These are phyloP conservation scores for Citrus trifoliata DNA, from an alignment of 345 rosid genomes.

Conservation along the genomic window DNA sequence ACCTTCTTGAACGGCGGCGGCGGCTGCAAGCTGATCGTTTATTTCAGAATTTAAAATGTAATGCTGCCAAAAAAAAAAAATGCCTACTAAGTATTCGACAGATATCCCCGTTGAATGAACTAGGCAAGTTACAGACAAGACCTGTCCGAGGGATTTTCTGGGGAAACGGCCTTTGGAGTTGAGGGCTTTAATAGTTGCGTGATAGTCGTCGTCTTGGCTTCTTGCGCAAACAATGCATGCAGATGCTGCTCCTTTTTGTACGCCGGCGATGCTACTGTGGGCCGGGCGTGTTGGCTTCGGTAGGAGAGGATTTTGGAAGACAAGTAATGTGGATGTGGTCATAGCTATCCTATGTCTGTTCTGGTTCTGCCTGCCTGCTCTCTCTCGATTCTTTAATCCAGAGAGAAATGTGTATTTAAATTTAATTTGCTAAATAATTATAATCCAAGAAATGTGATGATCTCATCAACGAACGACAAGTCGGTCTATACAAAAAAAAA, in stretches of 20 bases:
- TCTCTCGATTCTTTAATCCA: background rate
- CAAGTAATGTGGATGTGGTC: conserved; percentile 24
- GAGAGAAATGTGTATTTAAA: background rate
- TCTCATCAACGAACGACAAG: background rate
- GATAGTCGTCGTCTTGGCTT: conserved; percentile 81
- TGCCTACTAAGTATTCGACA: conserved; percentile 23
- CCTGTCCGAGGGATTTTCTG: conserved; percentile 96
- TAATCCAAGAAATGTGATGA: background rate
- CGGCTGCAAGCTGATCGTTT: conserved; percentile 56
- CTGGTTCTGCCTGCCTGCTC: background rate
- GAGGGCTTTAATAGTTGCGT: conserved; percentile 79
- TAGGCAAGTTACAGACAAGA: conserved; percentile 1
- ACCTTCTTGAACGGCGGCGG: conserved; percentile 65
- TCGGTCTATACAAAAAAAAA: background rate
- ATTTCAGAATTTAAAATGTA: conserved; percentile 86
- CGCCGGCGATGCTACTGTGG: background rate
- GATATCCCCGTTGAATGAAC: background rate
- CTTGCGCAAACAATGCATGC: conserved; percentile 33
- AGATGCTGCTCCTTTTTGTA: conserved; percentile 5
- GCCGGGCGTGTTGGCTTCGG: conserved; percentile 12
- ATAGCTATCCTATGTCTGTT: background rate
- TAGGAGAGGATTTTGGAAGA: conserved; percentile 22
- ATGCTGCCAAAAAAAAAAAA: conserved; percentile 55
- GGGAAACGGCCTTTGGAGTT: conserved; percentile 81
- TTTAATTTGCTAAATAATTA: background rate